Evolutionary conservation across 2,329 filamentous ascomycete genomes (phyloP).

Genomic region (Arthrinium puccinioides): DNA sequence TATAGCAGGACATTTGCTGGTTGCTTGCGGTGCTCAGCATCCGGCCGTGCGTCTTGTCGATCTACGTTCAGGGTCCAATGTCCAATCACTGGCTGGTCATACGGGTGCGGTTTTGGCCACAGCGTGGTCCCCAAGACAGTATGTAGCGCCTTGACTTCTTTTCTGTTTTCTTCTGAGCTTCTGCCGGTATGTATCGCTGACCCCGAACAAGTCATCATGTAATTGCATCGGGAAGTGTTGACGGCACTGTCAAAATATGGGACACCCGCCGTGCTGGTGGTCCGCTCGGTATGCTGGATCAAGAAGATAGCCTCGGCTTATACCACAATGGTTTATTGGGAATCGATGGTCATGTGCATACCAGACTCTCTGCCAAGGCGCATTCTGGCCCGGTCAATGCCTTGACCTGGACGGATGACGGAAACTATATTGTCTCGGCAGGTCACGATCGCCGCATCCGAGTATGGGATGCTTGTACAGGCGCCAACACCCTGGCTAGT

Average conservation of each 20-base stretch:
- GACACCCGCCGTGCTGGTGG: conserved; percentile 76
- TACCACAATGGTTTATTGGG: conserved; percentile 31
- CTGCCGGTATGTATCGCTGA: no score
- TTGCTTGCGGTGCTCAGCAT: conserved; percentile 84
- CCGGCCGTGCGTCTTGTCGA: conserved; percentile 80
- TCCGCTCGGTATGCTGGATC: conserved; percentile 70
- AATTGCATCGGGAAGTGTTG: conserved; percentile 75
- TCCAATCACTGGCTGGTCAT: conserved; percentile 64
- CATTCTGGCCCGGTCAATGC: conserved; percentile 81
- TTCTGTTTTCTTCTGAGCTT: no score
- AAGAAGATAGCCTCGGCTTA: conserved; percentile 73
- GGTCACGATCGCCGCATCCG: conserved; percentile 80
- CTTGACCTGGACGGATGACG: conserved; percentile 76
- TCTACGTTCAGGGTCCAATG: conserved; percentile 70
- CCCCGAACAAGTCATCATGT: no score
- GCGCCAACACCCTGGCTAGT: conserved; percentile 79
- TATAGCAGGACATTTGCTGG: conserved; percentile 64
- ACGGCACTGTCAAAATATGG: conserved; percentile 80
- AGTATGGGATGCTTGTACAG: conserved; percentile 76
- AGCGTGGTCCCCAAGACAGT: conserved; percentile 73
- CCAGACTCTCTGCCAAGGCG: conserved; percentile 50
- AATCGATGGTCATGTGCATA: conserved; percentile 19
- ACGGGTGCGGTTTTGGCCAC: conserved; percentile 60
- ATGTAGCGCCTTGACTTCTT: no score
- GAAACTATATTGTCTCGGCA: conserved; percentile 66